These are phyloP conservation scores for Peronospora destructor DNA, from an alignment of 352 stramenopile species.

Conservation along the genomic window DNA sequence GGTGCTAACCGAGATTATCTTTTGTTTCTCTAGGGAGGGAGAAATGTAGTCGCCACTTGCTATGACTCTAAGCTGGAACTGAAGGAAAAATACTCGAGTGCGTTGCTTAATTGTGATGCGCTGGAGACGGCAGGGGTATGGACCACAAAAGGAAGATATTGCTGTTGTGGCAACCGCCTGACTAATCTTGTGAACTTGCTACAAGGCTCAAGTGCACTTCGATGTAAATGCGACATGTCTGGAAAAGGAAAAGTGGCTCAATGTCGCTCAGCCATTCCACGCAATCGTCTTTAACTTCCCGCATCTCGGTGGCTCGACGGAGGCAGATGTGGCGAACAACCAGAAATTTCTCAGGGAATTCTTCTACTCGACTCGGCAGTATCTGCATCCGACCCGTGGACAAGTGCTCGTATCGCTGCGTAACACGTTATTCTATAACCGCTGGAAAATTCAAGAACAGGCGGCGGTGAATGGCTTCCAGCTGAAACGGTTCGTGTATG, in stretches of 20 bases:
- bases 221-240: slow-evolving; percentile 62
- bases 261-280: slow-evolving; percentile 43
- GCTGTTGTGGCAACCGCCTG: background rate
- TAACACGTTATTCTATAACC: slow-evolving; percentile 80
- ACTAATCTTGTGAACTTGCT: slow-evolving; percentile 1
- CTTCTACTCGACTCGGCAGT: slow-evolving; percentile 59
- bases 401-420: slow-evolving; percentile 70
- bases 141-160: background rate
- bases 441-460: slow-evolving; percentile 73
- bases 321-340: slow-evolving; percentile 80
- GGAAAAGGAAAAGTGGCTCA: slow-evolving; percentile 49
- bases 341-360: slow-evolving; percentile 68
- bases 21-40: slow-evolving; percentile 36
- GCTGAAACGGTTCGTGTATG: slow-evolving; percentile 40
- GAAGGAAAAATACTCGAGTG: slow-evolving; percentile 67
- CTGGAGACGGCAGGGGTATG: slow-evolving; percentile 62
- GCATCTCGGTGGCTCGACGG: slow-evolving; percentile 72
- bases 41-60: slow-evolving; percentile 61
- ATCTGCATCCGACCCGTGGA: slow-evolving; percentile 49
- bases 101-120: slow-evolving; percentile 58
- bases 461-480: slow-evolving; percentile 56
- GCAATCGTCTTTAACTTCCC: slow-evolving; percentile 83
- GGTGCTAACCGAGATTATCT: slow-evolving; percentile 1
- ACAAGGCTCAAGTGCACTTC: slow-evolving; percentile 60
- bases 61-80: slow-evolving; percentile 68